These are phyloP conservation scores for Tuber indicum DNA, from an alignment of 495 filamentous ascomycete genomes.

Conservation along the genomic window DNA sequence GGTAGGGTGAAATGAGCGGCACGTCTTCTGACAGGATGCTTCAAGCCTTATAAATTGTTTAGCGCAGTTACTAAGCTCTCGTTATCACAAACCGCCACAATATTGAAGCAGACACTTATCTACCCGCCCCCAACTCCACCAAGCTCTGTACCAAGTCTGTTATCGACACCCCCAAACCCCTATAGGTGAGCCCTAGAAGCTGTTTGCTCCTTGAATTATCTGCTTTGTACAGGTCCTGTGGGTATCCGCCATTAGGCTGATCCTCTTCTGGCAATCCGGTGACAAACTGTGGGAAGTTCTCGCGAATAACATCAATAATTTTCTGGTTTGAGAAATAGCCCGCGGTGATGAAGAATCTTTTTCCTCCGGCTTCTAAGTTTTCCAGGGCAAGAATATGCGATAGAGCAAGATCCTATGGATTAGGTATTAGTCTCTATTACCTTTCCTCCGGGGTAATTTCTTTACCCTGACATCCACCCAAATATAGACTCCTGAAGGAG, in stretches of 20 bases:
- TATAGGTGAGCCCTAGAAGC: conserved; percentile 56
- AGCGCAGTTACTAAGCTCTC: too few species aligned
- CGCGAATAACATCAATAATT: conserved; percentile 57
- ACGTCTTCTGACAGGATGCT: too few species aligned
- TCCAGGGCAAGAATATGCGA: conserved; percentile 69
- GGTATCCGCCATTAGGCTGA: conserved; percentile 30
- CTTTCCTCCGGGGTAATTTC: conserved; percentile 25
- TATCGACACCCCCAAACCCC: conserved; percentile 51
- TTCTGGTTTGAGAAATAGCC: conserved; percentile 62
- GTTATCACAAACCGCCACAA: too few species aligned
- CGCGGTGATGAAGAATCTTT: conserved; percentile 55
- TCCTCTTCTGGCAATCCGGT: conserved; percentile 24
- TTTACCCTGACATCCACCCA: conserved; percentile 63
- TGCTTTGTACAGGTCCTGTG: conserved; percentile 24
- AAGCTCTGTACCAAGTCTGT: conserved; percentile 54
- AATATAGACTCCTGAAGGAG: conserved; percentile 52
- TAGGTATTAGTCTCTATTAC: too few species aligned
- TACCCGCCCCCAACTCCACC: conserved; percentile 16
- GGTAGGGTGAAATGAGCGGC: too few species aligned
- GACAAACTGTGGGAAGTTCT: conserved; percentile 55
- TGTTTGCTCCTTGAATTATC: conserved; percentile 53
- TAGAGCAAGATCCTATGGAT: conserved; percentile 53
- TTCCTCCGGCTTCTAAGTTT: conserved; percentile 56
- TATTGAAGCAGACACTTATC: background rate
- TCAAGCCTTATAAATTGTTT: too few species aligned